These are phyloP conservation scores for Carex kokanica DNA, from an alignment of 176 grass and related monocot species.

Conservation along the genomic window DNA sequence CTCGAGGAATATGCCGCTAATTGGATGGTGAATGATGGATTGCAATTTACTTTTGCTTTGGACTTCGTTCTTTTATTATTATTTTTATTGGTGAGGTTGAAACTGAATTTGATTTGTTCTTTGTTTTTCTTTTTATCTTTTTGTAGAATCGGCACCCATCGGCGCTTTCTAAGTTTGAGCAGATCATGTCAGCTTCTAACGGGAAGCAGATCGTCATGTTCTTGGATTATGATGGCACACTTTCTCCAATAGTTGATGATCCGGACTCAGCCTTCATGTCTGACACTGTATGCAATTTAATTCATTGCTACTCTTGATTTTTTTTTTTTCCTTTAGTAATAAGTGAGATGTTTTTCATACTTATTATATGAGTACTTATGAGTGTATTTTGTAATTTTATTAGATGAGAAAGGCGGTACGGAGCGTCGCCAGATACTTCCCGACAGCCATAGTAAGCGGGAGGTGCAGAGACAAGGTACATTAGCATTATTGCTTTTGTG, in stretches of 20 bases:
- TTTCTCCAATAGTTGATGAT: conserved; percentile 88
- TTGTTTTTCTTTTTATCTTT: background rate
- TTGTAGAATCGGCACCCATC: conserved; percentile 60
- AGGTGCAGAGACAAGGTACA: conserved; percentile 89
- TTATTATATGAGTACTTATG: background rate
- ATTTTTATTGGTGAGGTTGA: background rate
- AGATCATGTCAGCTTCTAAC: conserved; percentile 56
- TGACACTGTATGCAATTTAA: conserved; percentile 48
- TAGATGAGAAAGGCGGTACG: conserved; percentile 79
- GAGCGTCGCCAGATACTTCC: conserved; percentile 66
- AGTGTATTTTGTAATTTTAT: background rate
- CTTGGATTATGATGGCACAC: conserved; percentile 88
- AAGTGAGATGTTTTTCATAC: background rate
- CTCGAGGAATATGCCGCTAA: conserved; percentile 48
- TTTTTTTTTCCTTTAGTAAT: background rate
- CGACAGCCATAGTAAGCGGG: conserved; percentile 90
- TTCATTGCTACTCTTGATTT: background rate
- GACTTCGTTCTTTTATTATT: background rate
- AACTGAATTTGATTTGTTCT: background rate
- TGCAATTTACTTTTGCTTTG: background rate
- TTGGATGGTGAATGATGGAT: conserved; percentile 37
- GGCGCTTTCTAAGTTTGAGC: conserved; percentile 58
- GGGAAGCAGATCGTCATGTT: conserved; percentile 84
- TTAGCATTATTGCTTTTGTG: conserved; percentile 25
- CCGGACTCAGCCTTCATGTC: conserved; percentile 87